Evolutionary conservation across 1,284 basidiomycete species (phyloP).

Genomic region (Ustilago bromivora): DNA sequence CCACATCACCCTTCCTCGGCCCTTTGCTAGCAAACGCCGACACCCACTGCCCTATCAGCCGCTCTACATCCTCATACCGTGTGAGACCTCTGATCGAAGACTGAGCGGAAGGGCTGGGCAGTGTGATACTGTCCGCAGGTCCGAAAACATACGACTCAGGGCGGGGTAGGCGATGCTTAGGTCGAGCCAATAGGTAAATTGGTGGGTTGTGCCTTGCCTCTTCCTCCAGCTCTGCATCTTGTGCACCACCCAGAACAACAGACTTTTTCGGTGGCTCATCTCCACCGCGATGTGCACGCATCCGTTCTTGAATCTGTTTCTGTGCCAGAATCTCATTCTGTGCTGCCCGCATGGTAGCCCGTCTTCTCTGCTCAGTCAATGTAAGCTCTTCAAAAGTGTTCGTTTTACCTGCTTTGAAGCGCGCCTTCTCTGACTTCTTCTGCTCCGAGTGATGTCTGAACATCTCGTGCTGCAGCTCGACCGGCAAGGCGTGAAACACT

Average conservation of each 20-base stretch:
- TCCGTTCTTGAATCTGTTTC: slow-evolving; percentile 19
- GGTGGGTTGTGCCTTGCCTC: slow-evolving; percentile 29
- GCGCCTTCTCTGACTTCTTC: slow-evolving; percentile 31
- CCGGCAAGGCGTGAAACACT: slow-evolving; percentile 59
- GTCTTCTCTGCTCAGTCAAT: slow-evolving; percentile 39
- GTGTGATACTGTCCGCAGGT: background rate
- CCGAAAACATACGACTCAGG: slow-evolving; percentile 22
- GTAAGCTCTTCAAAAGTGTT: slow-evolving; percentile 33
- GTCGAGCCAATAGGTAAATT: slow-evolving; percentile 23
- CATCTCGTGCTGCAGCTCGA: slow-evolving; percentile 56
- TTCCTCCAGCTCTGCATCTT: slow-evolving; percentile 12
- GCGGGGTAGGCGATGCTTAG: slow-evolving; percentile 2
- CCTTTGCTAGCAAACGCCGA: slow-evolving; percentile 34
- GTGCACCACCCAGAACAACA: background rate
- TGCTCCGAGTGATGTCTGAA: slow-evolving; percentile 38
- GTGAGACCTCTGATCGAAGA: slow-evolving; percentile 42
- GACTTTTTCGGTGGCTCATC: slow-evolving; percentile 1
- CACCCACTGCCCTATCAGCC: slow-evolving; percentile 50
- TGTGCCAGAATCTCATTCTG: slow-evolving; percentile 20
- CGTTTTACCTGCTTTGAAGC: slow-evolving; percentile 33
- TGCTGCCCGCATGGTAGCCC: slow-evolving; percentile 45
- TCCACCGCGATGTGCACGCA: slow-evolving; percentile 19
- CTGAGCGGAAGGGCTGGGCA: background rate
- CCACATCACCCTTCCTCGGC: slow-evolving; percentile 54
- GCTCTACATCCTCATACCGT: slow-evolving; percentile 18